phyloP scores from a whole-genome alignment of 169 alveolate genomes.

The Babesia ovis region DNA sequence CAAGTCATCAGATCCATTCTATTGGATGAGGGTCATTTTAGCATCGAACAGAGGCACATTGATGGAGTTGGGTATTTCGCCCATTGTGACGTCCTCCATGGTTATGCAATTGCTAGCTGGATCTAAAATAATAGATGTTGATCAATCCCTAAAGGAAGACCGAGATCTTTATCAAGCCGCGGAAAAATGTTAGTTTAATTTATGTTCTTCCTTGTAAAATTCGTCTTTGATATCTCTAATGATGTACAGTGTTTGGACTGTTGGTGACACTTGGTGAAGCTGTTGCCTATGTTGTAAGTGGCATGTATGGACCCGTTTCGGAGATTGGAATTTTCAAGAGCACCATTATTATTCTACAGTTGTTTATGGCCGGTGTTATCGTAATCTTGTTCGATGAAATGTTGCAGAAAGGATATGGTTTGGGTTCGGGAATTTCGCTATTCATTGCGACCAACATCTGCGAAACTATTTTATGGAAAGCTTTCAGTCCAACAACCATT shows the following conservation, averaged over 20 bases:
- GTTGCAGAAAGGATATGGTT: constrained; percentile 99
- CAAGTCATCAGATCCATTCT: constrained; percentile 96
- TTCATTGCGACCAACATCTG: constrained; percentile 99
- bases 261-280: constrained; percentile 99
- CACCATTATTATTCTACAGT: constrained; percentile 92
- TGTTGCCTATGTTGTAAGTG: constrained; percentile 95
- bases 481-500: constrained; percentile 98
- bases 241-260: constrained; percentile 89
- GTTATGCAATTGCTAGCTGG: constrained; percentile 99
- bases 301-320: constrained; percentile 97
- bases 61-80: constrained; percentile 99
- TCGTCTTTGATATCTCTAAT: constrained; percentile 41
- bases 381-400: constrained; percentile 98
- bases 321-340: constrained; percentile 98
- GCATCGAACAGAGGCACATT: constrained; percentile 99
- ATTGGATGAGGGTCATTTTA: constrained; percentile 98
- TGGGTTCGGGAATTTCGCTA: constrained; percentile 99
- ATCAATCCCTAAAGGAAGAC: constrained; percentile 97
- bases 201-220: background rate
- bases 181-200: constrained; percentile 72
- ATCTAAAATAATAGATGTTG: constrained; percentile 97
- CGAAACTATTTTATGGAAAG: constrained; percentile 98
- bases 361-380: constrained; percentile 98
- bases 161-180: constrained; percentile 97
- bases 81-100: constrained; percentile 98